Evolutionary conservation across 2,329 filamentous ascomycete genomes (phyloP), one percentile per base, ranked within the genome.

Genomic region (Ophiocordyceps camponoti-rufipedis): DNA sequence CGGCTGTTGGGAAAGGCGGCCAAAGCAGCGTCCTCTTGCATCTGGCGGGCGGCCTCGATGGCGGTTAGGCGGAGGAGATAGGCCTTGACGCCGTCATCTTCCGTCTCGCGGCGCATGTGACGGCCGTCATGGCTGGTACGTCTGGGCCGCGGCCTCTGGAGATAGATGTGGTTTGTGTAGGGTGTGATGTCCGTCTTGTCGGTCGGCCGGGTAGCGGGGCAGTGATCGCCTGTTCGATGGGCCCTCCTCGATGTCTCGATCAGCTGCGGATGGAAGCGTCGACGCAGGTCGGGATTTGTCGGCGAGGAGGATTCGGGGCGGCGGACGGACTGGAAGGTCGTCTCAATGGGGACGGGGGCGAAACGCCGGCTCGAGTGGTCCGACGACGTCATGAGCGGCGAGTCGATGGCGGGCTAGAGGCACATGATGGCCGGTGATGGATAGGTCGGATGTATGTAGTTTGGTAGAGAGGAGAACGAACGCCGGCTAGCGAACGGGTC

Each of bases 51-150:
- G 9, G 83, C 84, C 55, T 86, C 81, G 55, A 79, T 81, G 44
- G 84, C 84, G 41, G 87, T 85, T 47, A 94, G 68, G 47, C 83
- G 78, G 48, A 94, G 72, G 46, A 94, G 65, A 59, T 88, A 88
- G 35, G 80, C 78, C 44, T 82, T 78, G 53, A 84, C 82, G 50
- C 75, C 74, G 50, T 85, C 83, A 56, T 91, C 84, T 50, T 83
- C 81, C 47, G 73, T 75, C 71, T 87, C 69, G 67, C 82, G 61
- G 66, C 79, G 70, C 43, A 56, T 56, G 16, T 55, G 59, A 43
- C 62, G 59, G 28, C 53, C 51, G 38, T 57, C 57, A 33, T 60
- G 46, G 14, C 55, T 54, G 23, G 56, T 57, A 50, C 55, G 54
- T 46, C 55, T 57, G 38, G 56, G 54, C 52, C 66, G 66, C 23